Conservation (phyloP, 1,139 yeast species). For the Geotrichum klebahnii region DNA sequence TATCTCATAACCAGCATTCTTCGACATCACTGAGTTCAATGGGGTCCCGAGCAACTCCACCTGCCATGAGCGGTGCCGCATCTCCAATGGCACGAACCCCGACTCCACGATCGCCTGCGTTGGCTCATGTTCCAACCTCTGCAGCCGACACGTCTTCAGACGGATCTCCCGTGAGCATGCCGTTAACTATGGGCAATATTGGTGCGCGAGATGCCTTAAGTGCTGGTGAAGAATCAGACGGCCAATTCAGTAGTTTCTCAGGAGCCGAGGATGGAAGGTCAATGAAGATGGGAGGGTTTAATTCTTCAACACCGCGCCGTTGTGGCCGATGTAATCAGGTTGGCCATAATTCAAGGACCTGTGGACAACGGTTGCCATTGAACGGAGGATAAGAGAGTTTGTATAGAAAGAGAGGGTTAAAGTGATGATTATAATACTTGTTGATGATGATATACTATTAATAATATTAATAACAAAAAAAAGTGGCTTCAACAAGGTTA, state of each 20-base stretch:
- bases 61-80: neutral
- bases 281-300: neutral
- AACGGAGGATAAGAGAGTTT: constrained; percentile 17
- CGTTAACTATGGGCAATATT: neutral
- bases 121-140: too few species aligned
- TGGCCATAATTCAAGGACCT: constrained; percentile 23
- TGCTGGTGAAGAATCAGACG: constrained; percentile 1
- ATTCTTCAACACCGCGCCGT: constrained; percentile 10
- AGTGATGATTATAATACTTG: too few species aligned
- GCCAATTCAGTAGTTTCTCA: neutral
- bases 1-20: neutral
- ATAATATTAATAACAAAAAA: too few species aligned
- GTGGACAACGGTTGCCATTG: constrained; percentile 21
- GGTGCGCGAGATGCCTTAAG: too few species aligned
- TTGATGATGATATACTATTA: too few species aligned
- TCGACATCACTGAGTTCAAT: constrained; percentile 4
- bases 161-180: neutral
- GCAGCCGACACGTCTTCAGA: too few species aligned
- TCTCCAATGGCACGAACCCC: neutral
- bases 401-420: too few species aligned
- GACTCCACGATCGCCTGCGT: neutral
- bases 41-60: too few species aligned
- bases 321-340: constrained; percentile 23
- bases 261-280: too few species aligned
- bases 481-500: too few species aligned